These are phyloP conservation scores for Gyromitra esculenta DNA, from an alignment of 2,329 filamentous ascomycete species.

Conservation along the genomic window DNA sequence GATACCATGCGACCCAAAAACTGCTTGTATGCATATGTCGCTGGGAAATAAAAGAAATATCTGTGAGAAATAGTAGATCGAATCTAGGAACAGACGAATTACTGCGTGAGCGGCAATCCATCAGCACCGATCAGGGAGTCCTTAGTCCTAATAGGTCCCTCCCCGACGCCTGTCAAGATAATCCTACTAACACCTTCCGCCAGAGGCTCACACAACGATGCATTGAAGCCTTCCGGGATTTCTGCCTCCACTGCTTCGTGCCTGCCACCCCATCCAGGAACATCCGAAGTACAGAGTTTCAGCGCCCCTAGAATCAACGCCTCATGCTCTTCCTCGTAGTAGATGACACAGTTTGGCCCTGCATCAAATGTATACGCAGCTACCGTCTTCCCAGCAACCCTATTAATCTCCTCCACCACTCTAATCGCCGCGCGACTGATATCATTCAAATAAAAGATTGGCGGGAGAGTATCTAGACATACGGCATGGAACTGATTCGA, in stretches of 20 bases:
- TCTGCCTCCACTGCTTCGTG: constrained; percentile 66
- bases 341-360: constrained; percentile 94
- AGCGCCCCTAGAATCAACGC: constrained; percentile 79
- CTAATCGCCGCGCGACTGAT: constrained; percentile 85
- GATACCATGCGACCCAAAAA: neutral
- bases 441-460: constrained; percentile 99
- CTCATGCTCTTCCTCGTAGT: constrained; percentile 84
- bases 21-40: neutral
- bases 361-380: constrained; percentile 98
- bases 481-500: constrained; percentile 97
- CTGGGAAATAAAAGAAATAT: constrained; percentile 54
- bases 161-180: constrained; percentile 89
- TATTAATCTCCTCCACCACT: constrained; percentile 89
- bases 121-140: constrained; percentile 77
- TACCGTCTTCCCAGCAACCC: constrained; percentile 77
- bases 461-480: constrained; percentile 93
- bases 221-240: constrained; percentile 70
- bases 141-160: constrained; percentile 83
- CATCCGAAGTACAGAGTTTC: constrained; percentile 70
- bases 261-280: constrained; percentile 77
- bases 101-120: constrained; percentile 63
- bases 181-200: constrained; percentile 85
- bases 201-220: constrained; percentile 72
- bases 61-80: neutral
- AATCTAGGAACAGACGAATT: neutral